phyloP scores from a whole-genome alignment of 2,329 filamentous ascomycete genomes.

The Apiospora kogelbergensis region DNA sequence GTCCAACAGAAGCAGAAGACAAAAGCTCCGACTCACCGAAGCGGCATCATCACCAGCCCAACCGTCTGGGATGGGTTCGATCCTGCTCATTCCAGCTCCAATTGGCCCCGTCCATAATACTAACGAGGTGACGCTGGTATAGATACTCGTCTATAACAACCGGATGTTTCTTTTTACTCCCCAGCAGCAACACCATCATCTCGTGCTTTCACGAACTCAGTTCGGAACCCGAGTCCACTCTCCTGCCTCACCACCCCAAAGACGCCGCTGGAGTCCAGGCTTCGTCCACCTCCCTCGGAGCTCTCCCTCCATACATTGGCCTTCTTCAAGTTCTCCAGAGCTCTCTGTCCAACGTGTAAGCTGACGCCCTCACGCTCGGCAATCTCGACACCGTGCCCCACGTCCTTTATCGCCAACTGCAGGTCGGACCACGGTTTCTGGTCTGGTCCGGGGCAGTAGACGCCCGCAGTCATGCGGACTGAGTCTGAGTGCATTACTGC shows the following conservation, averaged over 20 bases:
- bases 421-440: conserved; percentile 47
- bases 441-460: conserved; percentile 35
- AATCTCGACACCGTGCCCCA: conserved; percentile 45
- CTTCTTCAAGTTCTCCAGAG: conserved; percentile 41
- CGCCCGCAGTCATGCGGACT: conserved; percentile 36
- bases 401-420: conserved; percentile 52
- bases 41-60: neutral
- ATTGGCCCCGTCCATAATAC: neutral
- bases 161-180: neutral
- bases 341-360: conserved; percentile 42
- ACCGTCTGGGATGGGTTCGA: neutral
- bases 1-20: neutral
- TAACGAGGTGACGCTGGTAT: neutral
- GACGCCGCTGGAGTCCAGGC: conserved; percentile 50
- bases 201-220: conserved; percentile 31
- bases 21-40: neutral
- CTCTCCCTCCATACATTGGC: conserved; percentile 35
- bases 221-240: conserved; percentile 45
- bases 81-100: neutral
- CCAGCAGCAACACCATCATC: conserved; percentile 25
- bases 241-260: conserved; percentile 46
- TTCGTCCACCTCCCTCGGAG: conserved; percentile 32
- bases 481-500: conserved; percentile 38
- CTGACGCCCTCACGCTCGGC: conserved; percentile 39
- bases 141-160: neutral